Evolutionary conservation across 2,329 filamentous ascomycete genomes (phyloP), one percentile per base, ranked within the genome.

Genomic region (Delphinella strobiligena): DNA sequence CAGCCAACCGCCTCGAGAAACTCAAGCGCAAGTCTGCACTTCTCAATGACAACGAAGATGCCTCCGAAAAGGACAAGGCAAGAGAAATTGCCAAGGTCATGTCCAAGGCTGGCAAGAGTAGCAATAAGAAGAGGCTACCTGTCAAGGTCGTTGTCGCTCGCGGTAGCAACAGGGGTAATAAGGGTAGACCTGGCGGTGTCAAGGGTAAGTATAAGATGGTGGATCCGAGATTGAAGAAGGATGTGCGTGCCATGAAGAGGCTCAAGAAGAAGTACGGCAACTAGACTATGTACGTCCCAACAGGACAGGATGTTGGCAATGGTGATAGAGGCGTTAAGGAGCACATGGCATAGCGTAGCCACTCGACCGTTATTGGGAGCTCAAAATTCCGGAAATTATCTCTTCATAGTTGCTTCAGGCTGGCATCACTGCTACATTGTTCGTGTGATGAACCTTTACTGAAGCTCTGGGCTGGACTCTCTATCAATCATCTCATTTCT

Each of bases 171-270:
- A 80, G 78, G 50, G 89, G 86, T 54, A 78, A 93, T 55, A 76
- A 82, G 58, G 89, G 88, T 15, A 72, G 89, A 51, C 91, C 91
- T 2, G 82, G 78, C 60, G 91, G 89, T 44, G 86, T 94, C 17
- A 95, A 94, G 74, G 89, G 89, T 29, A 80, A 85, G 50, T 98
- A 98, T 61, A 93, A 93, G 71, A 93, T 98, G 71, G 89, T 98
- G 40, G 89, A 96, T 64, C 69, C 84, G 11, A 74, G 91, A 51
- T 77, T 95, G 78, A 95, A 95, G 77, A 96, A 95, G 78, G 91
- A 96, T 68, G 73, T 91, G 40, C 70, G 87, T 58, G 87, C 82
- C 2, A 72, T 89, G 62, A 94, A 94, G 76, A 75, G 88, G 54
- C 55, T 75, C 47, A 71, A 74, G 57, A 87, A 93, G 69, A 47